Percentiles rank a stretch among this genome's conserved stretches.
Evolutionary conservation across 2,329 filamentous ascomycete genomes (phyloP).

Genomic region (Sclerotinia sclerotiorum): DNA sequence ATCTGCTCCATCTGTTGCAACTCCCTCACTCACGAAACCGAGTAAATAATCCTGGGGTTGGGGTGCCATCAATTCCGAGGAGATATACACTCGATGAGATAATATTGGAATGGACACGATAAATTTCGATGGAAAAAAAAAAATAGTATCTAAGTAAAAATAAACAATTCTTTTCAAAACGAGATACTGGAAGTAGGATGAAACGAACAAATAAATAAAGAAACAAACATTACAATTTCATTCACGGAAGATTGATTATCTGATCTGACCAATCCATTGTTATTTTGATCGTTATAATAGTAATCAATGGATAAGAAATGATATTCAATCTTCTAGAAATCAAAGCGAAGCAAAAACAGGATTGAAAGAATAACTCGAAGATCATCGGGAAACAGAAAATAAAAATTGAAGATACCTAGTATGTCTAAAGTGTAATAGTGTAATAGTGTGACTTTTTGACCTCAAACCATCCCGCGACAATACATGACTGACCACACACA

Average conservation of each 20-base stretch:
- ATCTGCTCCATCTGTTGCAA: too few species aligned
- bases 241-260: too few species aligned
- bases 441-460: neutral
- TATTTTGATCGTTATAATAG: neutral
- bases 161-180: too few species aligned
- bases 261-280: neutral
- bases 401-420: neutral
- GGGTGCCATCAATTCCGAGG: neutral
- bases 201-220: too few species aligned
- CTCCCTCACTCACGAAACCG: neutral
- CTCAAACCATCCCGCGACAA: constrained; percentile 10
- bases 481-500: neutral
- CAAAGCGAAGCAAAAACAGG: neutral
- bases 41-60: neutral
- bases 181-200: neutral
- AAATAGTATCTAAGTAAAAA: too few species aligned
- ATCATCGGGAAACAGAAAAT: neutral
- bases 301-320: neutral
- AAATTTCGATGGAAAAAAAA: too few species aligned
- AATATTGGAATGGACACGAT: too few species aligned
- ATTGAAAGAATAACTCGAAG: neutral
- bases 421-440: neutral
- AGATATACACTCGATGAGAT: neutral
- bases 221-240: neutral
- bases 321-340: neutral